Base-by-base conservation (phyloP, 2,329 filamentous ascomycete genomes). In the Diplodia intermedia region DNA sequence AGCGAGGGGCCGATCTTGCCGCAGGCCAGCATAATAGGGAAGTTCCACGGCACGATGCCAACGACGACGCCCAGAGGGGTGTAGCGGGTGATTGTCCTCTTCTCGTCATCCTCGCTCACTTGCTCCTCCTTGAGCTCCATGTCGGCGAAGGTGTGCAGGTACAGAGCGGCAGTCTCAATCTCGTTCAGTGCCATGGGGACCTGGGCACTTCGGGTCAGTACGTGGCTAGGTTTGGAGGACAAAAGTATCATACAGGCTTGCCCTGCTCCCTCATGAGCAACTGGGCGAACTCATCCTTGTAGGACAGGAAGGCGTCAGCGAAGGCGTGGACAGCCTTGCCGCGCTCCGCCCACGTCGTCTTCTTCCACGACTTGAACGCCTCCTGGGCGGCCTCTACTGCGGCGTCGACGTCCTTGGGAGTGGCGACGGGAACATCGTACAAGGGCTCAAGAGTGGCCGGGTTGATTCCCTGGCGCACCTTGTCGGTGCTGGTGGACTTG, bases 1-100 rank as follows among this genome's bases (percentile, higher is more conserved):
- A 90, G 72, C 1, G 86, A 85, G 0, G 86, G 85, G 0, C 81
- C 83, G 23, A 90, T 79, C 74, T 90, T 90, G 55, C 81, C 80
- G 11, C 77, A 67, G 2, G 80, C 80, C 9, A 87, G 78, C 20
- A 82, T 72, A n/a, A 88, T 73, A 5, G 86, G 85, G 69, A 84
- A 83, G 75, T 85, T 85, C 79, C 81, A 85, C 2, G 76, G 76
- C 47, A 76, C 73, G 26, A 78, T 78, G 40, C 74, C 75, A 3
- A 73, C 77, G 60, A 83, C 80, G 36, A 85, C 82, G 70, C 83
- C 82, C 23, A 84, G 56, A 11, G 66, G 66, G 18, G 78, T 80
- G 75, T 81, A 85, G 68, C 81, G 78, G 31, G 81, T 82, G 69
- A 79, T 80, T 60, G 84, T 72, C 38, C 77, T 78, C 77, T 83